phyloP scores from a whole-genome alignment of 1,284 basidiomycete species.

The Dichomitus squalens region DNA sequence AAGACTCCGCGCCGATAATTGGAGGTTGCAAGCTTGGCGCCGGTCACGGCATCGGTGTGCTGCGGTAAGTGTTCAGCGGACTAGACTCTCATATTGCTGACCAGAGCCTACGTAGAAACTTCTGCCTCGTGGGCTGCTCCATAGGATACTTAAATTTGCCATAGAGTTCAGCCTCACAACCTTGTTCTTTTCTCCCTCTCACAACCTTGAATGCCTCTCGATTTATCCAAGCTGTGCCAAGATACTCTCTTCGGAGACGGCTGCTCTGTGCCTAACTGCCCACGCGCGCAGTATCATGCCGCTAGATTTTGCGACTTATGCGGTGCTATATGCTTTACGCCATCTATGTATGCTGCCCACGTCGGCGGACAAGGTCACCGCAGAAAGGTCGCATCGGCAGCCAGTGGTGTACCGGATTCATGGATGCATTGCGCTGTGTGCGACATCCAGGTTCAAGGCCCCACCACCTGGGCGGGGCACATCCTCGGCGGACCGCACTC shows the following conservation, averaged over 20 bases:
- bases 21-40: too few species aligned
- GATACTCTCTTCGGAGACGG: constrained; percentile 11
- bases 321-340: constrained; percentile 7
- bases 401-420: neutral
- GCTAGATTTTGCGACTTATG: constrained; percentile 18
- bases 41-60: too few species aligned
- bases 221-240: neutral
- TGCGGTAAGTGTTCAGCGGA: too few species aligned
- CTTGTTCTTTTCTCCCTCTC: too few species aligned
- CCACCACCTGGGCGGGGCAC: constrained; percentile 6
- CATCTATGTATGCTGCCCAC: constrained; percentile 1
- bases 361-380: constrained; percentile 8
- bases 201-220: neutral
- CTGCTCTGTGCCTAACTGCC: constrained; percentile 11
- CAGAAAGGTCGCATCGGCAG: neutral
- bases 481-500: constrained; percentile 2
- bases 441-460: constrained; percentile 1
- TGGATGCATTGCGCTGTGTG: constrained; percentile 15
- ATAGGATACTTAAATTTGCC: too few species aligned
- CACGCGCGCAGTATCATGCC: neutral
- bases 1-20: too few species aligned
- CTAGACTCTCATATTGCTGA: too few species aligned
- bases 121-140: neutral
- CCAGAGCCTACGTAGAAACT: too few species aligned
- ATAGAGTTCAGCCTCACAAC: too few species aligned